phyloP scores from a whole-genome alignment of 495 filamentous ascomycete species.

The Hypoxylon trugodes region DNA sequence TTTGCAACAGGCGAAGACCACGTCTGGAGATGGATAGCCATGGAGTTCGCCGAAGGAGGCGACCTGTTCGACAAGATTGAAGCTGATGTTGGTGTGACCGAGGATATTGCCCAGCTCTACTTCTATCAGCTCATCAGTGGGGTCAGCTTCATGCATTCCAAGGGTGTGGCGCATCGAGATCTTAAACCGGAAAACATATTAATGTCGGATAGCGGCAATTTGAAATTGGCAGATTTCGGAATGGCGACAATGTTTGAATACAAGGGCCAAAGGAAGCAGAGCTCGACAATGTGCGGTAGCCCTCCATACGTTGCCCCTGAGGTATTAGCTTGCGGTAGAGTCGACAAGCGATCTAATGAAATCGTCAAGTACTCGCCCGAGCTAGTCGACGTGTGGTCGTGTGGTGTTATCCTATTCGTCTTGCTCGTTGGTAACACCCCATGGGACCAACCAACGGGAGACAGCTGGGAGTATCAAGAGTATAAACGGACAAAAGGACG shows the following conservation, averaged over 20 bases:
- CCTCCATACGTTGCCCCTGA: slow-evolving; percentile 98
- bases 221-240: slow-evolving; percentile 98
- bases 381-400: slow-evolving; percentile 94
- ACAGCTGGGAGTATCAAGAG: slow-evolving; percentile 84
- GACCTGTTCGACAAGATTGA: slow-evolving; percentile 99
- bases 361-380: slow-evolving; percentile 80
- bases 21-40: slow-evolving; percentile 96
- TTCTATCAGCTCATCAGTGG: slow-evolving; percentile 91
- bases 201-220: slow-evolving; percentile 78
- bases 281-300: slow-evolving; percentile 90
- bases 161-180: slow-evolving; percentile 86
- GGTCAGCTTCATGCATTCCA: slow-evolving; percentile 93
- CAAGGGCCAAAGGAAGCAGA: slow-evolving; percentile 79
- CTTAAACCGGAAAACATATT: slow-evolving; percentile 94
- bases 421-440: slow-evolving; percentile 95
- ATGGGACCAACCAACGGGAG: slow-evolving; percentile 89
- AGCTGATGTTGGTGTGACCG: slow-evolving; percentile 88
- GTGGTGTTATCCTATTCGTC: slow-evolving; percentile 95
- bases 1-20: slow-evolving; percentile 85
- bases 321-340: slow-evolving; percentile 66
- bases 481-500: slow-evolving; percentile 82
- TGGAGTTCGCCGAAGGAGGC: slow-evolving; percentile 95
- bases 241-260: slow-evolving; percentile 93
- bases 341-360: slow-evolving; percentile 57
- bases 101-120: slow-evolving; percentile 95